phyloP scores from a whole-genome alignment of 2,329 filamentous ascomycete species.

The Sclerotinia borealis region DNA sequence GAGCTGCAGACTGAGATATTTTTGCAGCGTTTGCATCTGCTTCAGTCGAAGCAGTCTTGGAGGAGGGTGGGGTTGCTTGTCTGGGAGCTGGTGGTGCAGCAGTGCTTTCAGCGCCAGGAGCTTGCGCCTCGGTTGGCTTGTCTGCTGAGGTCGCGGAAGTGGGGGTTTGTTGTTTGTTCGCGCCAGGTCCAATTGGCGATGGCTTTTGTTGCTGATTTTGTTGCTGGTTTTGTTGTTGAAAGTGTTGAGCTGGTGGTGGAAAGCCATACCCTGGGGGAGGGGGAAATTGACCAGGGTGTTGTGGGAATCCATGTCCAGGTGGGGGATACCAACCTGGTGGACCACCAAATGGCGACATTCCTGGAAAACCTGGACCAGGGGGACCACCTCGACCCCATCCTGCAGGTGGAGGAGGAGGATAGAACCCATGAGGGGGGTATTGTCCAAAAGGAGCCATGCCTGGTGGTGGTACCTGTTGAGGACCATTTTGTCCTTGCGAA shows the following conservation, averaged over 20 bases:
- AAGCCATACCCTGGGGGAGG: conserved; percentile 36
- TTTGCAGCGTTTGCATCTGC: conserved; percentile 39
- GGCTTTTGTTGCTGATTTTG: conserved; percentile 37
- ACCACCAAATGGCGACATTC: conserved; percentile 69
- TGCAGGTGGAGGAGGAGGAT: conserved; percentile 38
- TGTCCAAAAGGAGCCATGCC: conserved; percentile 34
- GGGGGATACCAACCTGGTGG: conserved; percentile 69
- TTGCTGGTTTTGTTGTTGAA: conserved; percentile 37
- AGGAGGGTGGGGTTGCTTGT: conserved; percentile 52
- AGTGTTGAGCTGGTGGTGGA: conserved; percentile 54
- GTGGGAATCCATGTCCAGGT: conserved; percentile 68
- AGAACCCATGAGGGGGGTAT: conserved; percentile 35
- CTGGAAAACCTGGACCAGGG: conserved; percentile 60
- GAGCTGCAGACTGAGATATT: conserved; percentile 15
- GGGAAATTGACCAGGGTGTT: conserved; percentile 48
- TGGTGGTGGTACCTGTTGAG: conserved; percentile 16
- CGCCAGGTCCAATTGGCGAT: conserved; percentile 45
- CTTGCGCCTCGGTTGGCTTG: conserved; percentile 37
- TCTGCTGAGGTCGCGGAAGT: conserved; percentile 36
- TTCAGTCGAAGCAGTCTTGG: conserved; percentile 56
- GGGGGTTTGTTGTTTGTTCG: conserved; percentile 43
- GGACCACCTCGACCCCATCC: conserved; percentile 51
- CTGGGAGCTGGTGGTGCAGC: conserved; percentile 35
- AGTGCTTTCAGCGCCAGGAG: conserved; percentile 38
- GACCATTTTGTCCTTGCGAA: conserved; percentile 17